phyloP scores from a whole-genome alignment of 805 yeast species.

The Kazachstania bromeliacearum region DNA sequence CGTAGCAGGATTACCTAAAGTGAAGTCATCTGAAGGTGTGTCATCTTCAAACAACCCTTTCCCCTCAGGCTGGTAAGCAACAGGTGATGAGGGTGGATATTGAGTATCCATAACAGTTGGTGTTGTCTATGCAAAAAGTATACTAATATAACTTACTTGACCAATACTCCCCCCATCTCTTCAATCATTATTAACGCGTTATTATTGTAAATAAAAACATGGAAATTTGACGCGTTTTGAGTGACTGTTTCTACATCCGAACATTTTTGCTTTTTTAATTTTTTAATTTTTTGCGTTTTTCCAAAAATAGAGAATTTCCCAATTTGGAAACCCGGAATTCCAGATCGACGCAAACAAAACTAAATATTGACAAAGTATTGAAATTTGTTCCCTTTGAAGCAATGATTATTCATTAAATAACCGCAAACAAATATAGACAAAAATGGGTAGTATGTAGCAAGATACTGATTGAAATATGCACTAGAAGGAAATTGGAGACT shows the following conservation, averaged over 20 bases:
- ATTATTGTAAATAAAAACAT: not conserved
- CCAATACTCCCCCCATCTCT: too few relatives aligned
- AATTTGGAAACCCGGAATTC: not conserved
- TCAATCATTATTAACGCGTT: too few relatives aligned
- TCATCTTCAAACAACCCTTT: not conserved
- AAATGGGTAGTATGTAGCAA: conserved; percentile 62
- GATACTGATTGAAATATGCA: not conserved
- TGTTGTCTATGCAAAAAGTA: too few relatives aligned
- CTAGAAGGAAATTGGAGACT: too few relatives aligned
- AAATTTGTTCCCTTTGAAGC: not conserved
- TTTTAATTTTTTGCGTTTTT: not conserved
- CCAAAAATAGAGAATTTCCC: not conserved
- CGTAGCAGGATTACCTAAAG: not conserved
- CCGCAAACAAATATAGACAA: conserved; percentile 31
- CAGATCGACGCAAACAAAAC: not conserved
- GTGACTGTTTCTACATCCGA: not conserved
- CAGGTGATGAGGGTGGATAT: conserved; percentile 33
- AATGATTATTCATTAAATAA: not conserved
- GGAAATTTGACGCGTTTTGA: not conserved
- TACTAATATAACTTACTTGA: too few relatives aligned
- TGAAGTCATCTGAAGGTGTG: not conserved
- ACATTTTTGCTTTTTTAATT: not conserved
- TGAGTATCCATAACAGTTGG: not conserved
- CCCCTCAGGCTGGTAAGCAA: not conserved
- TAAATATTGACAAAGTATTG: conserved; percentile 1